Base-by-base conservation (phyloP, 345 rosid genomes). In the Populus simonii region DNA sequence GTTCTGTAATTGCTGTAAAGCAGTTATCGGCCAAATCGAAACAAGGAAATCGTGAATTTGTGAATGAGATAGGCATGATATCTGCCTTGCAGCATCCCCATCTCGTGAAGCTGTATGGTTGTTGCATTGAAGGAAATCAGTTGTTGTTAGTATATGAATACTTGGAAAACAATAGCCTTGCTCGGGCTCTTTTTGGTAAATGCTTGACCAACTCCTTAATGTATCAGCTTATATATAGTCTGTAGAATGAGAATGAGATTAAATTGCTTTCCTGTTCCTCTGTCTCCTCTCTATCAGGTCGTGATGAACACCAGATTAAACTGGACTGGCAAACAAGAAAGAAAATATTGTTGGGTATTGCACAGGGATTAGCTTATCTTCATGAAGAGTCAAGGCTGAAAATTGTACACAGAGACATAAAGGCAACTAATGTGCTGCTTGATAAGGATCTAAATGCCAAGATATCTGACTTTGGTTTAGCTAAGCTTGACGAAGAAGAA, bases 401-500 rank as follows among this genome's bases (percentile, higher is more conserved):
- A 81, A 91, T 91, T 76, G 92, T 91, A 65, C 94, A 91, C 79
- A 84, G 94, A 76, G 94, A 91, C 76, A 91, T 89, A 13, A 91
- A 91, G 70, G 92, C 94, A 20, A 88, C 92, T 17, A 91, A 91
- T 77, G 94, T 91, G 76, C 84, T 91, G 72, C 94, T 90, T 47
- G 94, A 89, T 47, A 85, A 74, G 83, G 86, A 83, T 69, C 79
- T 90, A 66, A 86, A 81, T 81, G 91, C 94, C 33, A 90, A 90
- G 87, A 90, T 90, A 68, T 90, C 94, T 0, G 92, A 90, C 76
- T 90, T 90, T 68, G 94, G 94, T 75, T 82, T 90, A 66, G 94
- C 94, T 39, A 90, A 90, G 76, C 94, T 90, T 25, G 90, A 90
- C 70, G 94, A 90, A 78, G 94, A 87, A 73, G 94, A 89, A 84